Percentiles rank a stretch among this genome's conserved stretches.
phyloP scores from a whole-genome alignment of 2,329 filamentous ascomycete genomes.

The Plenodomus biglobosus region DNA sequence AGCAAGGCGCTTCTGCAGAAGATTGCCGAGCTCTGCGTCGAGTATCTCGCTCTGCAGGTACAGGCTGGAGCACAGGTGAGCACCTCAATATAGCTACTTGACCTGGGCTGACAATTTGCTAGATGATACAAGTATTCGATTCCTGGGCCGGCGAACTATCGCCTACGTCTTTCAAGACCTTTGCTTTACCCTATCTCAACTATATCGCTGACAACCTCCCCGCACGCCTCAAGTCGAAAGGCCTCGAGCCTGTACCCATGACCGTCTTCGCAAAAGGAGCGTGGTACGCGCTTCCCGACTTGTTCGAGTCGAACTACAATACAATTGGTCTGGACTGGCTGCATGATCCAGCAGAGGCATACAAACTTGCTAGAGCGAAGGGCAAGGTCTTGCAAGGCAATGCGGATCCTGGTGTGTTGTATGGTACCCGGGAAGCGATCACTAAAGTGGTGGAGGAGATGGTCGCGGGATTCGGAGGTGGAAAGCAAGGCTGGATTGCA shows the following conservation, averaged over 20 bases:
- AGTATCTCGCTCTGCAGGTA: slow-evolving; percentile 90
- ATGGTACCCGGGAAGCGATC: slow-evolving; percentile 80
- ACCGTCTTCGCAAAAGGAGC: slow-evolving; percentile 97
- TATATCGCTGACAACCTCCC: slow-evolving; percentile 84
- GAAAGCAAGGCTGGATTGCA: slow-evolving; percentile 92
- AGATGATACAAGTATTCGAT: slow-evolving; percentile 95
- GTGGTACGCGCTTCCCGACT: slow-evolving; percentile 87
- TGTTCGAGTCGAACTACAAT: slow-evolving; percentile 87
- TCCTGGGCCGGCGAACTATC: slow-evolving; percentile 96
- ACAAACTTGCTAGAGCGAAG: slow-evolving; percentile 68
- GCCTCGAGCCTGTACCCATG: slow-evolving; percentile 84
- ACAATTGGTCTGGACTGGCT: slow-evolving; percentile 96
- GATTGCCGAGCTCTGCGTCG: slow-evolving; percentile 91
- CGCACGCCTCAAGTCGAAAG: slow-evolving; percentile 69
- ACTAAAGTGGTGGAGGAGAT: slow-evolving; percentile 80
- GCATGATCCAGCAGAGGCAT: slow-evolving; percentile 82
- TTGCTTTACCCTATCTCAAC: slow-evolving; percentile 82
- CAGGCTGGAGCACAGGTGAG: slow-evolving; percentile 83
- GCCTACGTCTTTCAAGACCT: slow-evolving; percentile 77
- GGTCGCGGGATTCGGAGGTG: slow-evolving; percentile 80
- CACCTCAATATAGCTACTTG: too few species aligned
- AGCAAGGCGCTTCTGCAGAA: slow-evolving; percentile 82
- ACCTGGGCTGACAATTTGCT: slow-evolving; percentile 16
- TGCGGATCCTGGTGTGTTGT: slow-evolving; percentile 89
- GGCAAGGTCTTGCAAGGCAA: slow-evolving; percentile 89